Conservation (phyloP, 768 basidiomycete genomes). For the Boletus insuetus region DNA sequence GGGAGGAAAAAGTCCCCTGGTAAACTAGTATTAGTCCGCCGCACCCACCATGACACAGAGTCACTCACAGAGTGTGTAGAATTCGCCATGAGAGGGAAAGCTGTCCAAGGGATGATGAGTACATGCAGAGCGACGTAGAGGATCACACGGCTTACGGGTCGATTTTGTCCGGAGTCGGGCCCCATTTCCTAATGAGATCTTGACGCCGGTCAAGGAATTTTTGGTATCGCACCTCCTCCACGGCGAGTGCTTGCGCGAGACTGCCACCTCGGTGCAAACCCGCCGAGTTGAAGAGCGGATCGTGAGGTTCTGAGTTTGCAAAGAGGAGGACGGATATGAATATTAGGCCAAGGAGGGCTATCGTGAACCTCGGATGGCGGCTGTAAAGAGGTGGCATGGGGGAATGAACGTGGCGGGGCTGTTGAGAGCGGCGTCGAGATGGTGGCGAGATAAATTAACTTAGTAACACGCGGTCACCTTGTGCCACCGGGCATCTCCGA, state of each 20-base stretch:
- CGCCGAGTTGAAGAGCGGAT: slow-evolving; percentile 2
- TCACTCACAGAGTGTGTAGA: slow-evolving; percentile 30
- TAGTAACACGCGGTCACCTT: too few species aligned
- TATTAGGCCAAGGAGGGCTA: slow-evolving; percentile 25
- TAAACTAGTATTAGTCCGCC: slow-evolving; percentile 8
- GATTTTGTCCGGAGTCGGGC: slow-evolving; percentile 49
- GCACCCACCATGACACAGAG: not conserved
- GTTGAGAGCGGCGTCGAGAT: slow-evolving; percentile 8
- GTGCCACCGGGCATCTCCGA: too few species aligned
- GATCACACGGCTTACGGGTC: slow-evolving; percentile 23
- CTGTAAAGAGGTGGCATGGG: slow-evolving; percentile 25
- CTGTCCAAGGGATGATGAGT: slow-evolving; percentile 7
- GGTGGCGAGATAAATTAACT: not conserved
- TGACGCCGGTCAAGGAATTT: slow-evolving; percentile 40
- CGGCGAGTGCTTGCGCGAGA: slow-evolving; percentile 13
- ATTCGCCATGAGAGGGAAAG: slow-evolving; percentile 28
- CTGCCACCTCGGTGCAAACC: not conserved
- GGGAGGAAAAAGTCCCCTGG: slow-evolving; percentile 59
- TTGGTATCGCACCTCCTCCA: slow-evolving; percentile 36
- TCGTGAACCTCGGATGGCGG: slow-evolving; percentile 32
- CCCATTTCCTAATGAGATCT: slow-evolving; percentile 53
- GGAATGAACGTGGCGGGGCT: slow-evolving; percentile 9
- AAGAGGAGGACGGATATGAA: slow-evolving; percentile 29
- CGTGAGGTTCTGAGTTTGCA: slow-evolving; percentile 16
- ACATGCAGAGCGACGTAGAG: not conserved